These are phyloP conservation scores for Didymella arachidicola DNA, from an alignment of 2,329 filamentous ascomycete species.

Conservation along the genomic window DNA sequence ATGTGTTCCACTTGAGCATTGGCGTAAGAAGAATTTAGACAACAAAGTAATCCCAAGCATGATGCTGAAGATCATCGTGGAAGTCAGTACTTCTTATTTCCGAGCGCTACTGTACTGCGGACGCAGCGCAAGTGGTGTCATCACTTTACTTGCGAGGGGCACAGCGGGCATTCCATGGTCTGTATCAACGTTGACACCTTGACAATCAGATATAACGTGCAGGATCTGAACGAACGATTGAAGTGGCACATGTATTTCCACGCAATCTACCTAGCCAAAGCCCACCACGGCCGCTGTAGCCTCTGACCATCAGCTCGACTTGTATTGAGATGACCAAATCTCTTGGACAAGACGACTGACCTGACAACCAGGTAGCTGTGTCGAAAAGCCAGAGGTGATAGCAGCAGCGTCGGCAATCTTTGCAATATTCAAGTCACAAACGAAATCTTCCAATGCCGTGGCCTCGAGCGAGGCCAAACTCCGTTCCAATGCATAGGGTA, in stretches of 20 bases:
- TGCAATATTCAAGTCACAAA: slow-evolving; percentile 16
- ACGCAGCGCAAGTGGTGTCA: background rate
- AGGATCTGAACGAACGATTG: background rate
- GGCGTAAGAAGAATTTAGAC: background rate
- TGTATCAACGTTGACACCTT: background rate
- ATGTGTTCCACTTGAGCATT: slow-evolving; percentile 5
- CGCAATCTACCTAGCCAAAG: slow-evolving; percentile 9
- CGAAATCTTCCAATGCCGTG: slow-evolving; percentile 8
- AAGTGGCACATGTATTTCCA: background rate
- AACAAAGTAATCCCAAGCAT: background rate
- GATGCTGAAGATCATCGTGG: background rate
- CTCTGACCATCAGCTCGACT: slow-evolving; percentile 2
- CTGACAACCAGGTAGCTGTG: background rate
- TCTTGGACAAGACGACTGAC: slow-evolving; percentile 5
- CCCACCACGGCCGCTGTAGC: slow-evolving; percentile 1
- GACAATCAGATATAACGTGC: background rate
- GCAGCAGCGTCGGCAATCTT: slow-evolving; percentile 3
- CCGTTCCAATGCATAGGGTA: slow-evolving; percentile 33
- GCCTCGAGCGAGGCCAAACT: slow-evolving; percentile 21
- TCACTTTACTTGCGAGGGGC: background rate
- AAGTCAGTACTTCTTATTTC: background rate
- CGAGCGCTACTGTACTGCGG: too few species aligned
- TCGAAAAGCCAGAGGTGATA: background rate
- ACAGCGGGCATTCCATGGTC: too few species aligned
- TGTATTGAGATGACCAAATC: slow-evolving; percentile 17